Conservation (phyloP, 2,329 filamentous ascomycete species). For the Colletotrichum caudatum region DNA sequence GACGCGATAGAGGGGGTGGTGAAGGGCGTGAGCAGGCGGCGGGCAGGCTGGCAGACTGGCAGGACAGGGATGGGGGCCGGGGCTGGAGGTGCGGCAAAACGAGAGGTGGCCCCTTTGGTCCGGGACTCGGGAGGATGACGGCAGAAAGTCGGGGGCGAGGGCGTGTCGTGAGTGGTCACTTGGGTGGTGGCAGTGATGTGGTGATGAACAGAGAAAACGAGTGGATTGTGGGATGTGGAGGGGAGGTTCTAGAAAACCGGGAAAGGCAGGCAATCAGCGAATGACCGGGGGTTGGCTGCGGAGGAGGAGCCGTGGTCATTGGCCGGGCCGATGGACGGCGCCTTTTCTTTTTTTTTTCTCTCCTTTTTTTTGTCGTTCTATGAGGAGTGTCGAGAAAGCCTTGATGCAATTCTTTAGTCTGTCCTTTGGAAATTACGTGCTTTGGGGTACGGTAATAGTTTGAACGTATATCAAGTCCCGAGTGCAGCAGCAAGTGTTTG, state of each 20-base stretch:
- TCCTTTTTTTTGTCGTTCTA: neutral
- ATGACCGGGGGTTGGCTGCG: constrained; percentile 27
- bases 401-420: neutral
- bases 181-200: neutral
- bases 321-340: constrained; percentile 29
- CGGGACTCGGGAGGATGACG: constrained; percentile 29
- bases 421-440: neutral
- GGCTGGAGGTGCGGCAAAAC: constrained; percentile 10
- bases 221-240: constrained; percentile 32
- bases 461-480: neutral
- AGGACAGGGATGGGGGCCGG: constrained; percentile 23
- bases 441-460: neutral
- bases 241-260: constrained; percentile 35
- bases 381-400: no score
- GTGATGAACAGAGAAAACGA: constrained; percentile 3
- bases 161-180: constrained; percentile 20
- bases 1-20: constrained; percentile 7
- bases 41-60: neutral
- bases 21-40: constrained; percentile 10
- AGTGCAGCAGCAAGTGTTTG: no score
- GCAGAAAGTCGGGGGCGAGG: constrained; percentile 22
- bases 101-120: constrained; percentile 34
- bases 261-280: constrained; percentile 20
- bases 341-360: neutral
- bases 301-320: constrained; percentile 31